These are phyloP conservation scores for Naganishia sp. DNA, from an alignment of 1,284 basidiomycete genomes.

Conservation along the genomic window DNA sequence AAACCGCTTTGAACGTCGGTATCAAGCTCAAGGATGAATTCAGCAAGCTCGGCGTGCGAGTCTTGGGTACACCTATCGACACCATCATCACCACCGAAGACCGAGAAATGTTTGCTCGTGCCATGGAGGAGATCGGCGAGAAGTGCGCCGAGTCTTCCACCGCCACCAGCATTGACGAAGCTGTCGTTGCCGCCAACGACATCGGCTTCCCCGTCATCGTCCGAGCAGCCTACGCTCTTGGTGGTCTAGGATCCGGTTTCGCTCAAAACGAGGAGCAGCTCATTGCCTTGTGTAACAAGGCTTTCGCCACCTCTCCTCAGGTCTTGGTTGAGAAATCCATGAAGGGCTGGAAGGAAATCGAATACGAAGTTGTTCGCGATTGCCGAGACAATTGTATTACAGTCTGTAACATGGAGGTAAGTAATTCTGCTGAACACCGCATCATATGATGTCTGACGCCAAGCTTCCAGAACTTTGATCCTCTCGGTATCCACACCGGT, in stretches of 20 bases:
- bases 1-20: conserved; percentile 95
- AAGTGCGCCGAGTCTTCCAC: conserved; percentile 86
- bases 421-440: conserved; percentile 41
- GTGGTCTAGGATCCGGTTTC: conserved; percentile 92
- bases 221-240: conserved; percentile 92
- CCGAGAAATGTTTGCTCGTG: conserved; percentile 86
- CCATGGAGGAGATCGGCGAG: conserved; percentile 97
- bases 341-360: conserved; percentile 99
- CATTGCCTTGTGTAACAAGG: conserved; percentile 82
- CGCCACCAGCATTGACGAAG: conserved; percentile 81
- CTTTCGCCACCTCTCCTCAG: conserved; percentile 95
- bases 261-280: conserved; percentile 87
- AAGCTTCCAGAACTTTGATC: conserved; percentile 84
- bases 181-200: conserved; percentile 73
- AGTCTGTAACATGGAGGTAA: conserved; percentile 99
- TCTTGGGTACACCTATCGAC: conserved; percentile 94
- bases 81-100: conserved; percentile 98
- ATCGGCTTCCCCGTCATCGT: conserved; percentile 99
- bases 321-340: conserved; percentile 97
- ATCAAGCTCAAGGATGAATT: conserved; percentile 98
- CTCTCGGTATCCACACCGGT: conserved; percentile 96
- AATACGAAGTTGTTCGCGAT: conserved; percentile 99
- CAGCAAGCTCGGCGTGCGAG: conserved; percentile 66
- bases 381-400: conserved; percentile 97
- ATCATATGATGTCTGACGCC: not conserved